These are phyloP conservation scores for Cardamine chenopodiifolia DNA, from an alignment of 345 rosid genomes.

Conservation along the genomic window DNA sequence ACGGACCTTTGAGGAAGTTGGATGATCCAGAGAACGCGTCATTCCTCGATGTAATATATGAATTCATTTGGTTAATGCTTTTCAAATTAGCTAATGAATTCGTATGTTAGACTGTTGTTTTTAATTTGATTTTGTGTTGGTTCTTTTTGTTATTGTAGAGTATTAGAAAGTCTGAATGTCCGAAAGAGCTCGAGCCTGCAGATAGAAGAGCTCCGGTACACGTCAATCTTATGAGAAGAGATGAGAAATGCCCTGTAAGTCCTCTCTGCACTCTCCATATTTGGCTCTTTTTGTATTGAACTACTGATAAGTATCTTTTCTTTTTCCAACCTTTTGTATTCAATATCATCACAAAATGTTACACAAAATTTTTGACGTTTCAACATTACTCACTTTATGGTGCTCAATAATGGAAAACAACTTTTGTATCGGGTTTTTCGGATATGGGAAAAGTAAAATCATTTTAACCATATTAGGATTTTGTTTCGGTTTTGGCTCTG, in stretches of 20 bases:
- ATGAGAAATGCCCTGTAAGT: conserved; percentile 75
- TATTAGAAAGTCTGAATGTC: conserved; percentile 93
- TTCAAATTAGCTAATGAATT: neutral
- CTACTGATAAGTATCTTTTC: neutral
- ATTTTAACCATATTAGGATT: neutral
- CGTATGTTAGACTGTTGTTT: neutral
- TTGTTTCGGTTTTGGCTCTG: too few relatives aligned
- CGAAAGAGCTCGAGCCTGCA: conserved; percentile 91
- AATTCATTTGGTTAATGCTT: neutral
- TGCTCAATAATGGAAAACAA: neutral
- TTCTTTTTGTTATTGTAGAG: conserved; percentile 51
- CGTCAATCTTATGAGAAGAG: conserved; percentile 84
- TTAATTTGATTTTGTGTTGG: neutral
- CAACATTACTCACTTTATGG: neutral
- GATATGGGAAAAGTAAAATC: neutral
- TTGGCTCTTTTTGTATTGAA: neutral
- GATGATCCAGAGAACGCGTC: conserved; percentile 93
- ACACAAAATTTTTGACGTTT: neutral
- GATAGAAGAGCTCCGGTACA: conserved; percentile 79
- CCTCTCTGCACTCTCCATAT: conserved; percentile 22
- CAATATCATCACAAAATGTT: neutral
- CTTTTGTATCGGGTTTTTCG: neutral
- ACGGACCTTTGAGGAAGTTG: conserved; percentile 85
- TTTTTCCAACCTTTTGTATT: neutral
- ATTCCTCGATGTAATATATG: conserved; percentile 73